Conservation (phyloP, 1,284 basidiomycete species). For the Boletus sp. region DNA sequence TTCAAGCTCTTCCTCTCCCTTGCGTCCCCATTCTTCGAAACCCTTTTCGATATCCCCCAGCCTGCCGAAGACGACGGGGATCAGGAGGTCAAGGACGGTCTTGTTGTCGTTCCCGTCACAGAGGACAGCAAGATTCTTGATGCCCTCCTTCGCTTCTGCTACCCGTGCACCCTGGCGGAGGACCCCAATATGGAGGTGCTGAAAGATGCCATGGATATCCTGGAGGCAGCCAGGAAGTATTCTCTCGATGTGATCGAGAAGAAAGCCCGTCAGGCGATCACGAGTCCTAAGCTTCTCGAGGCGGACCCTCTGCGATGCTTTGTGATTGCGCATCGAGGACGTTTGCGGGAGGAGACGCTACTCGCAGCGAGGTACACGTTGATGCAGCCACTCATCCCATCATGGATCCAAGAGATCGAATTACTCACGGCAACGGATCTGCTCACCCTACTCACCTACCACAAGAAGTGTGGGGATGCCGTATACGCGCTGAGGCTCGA, state of each 20-base stretch:
- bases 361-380: too few species aligned
- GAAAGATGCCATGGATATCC: too few species aligned
- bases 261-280: too few species aligned
- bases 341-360: too few species aligned
- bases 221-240: too few species aligned
- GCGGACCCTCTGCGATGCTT: too few species aligned
- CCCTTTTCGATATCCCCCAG: slow-evolving; percentile 42
- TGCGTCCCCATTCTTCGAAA: slow-evolving; percentile 39
- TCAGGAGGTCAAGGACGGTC: slow-evolving; percentile 13
- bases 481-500: neutral
- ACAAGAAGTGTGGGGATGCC: neutral
- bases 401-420: neutral
- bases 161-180: neutral
- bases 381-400: neutral
- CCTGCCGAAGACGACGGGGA: slow-evolving; percentile 15
- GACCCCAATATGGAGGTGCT: neutral
- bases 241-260: too few species aligned
- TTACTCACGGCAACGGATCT: neutral
- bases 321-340: too few species aligned
- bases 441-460: neutral
- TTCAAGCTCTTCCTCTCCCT: slow-evolving; percentile 29
- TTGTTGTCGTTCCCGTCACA: neutral
- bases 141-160: slow-evolving; percentile 1
- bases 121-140: neutral
- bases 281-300: too few species aligned